These are phyloP conservation scores for Papiliotrema terrestris DNA, from an alignment of 1,284 basidiomycete genomes.

Conservation along the genomic window DNA sequence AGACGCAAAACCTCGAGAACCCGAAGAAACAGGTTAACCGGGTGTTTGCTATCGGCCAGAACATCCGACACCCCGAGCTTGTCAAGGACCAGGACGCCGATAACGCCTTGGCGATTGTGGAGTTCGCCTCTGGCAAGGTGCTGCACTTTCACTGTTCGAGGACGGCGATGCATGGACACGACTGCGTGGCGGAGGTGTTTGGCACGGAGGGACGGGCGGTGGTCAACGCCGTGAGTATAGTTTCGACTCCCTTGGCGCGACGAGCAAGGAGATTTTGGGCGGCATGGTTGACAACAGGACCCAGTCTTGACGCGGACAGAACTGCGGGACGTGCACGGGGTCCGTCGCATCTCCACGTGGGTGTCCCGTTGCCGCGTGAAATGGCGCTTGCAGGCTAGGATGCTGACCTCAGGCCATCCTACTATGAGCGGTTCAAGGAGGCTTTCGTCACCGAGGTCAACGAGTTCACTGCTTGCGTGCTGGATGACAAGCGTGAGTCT, in stretches of 20 bases:
- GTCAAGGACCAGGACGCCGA: slow-evolving; percentile 25
- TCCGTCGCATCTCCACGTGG: slow-evolving; percentile 24
- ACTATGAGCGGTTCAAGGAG: slow-evolving; percentile 19
- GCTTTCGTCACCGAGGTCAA: slow-evolving; percentile 34
- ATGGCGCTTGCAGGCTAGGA: neutral
- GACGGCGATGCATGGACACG: slow-evolving; percentile 30
- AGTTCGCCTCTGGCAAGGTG: slow-evolving; percentile 18
- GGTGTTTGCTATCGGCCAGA: slow-evolving; percentile 27
- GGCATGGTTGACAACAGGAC: slow-evolving; percentile 11
- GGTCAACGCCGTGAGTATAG: slow-evolving; percentile 24
- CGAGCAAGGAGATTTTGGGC: neutral
- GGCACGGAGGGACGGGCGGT: slow-evolving; percentile 28
- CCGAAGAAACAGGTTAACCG: slow-evolving; percentile 21
- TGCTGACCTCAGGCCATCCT: neutral
- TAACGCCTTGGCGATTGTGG: slow-evolving; percentile 27
- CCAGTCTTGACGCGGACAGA: slow-evolving; percentile 24
- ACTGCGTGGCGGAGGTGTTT: slow-evolving; percentile 27
- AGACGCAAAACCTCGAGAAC: neutral
- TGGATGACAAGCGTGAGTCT: slow-evolving; percentile 6
- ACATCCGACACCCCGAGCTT: slow-evolving; percentile 30
- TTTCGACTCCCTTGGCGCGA: no score
- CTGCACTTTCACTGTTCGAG: slow-evolving; percentile 24
- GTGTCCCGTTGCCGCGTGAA: no score
- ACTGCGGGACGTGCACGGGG: slow-evolving; percentile 29
- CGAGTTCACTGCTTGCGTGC: slow-evolving; percentile 9